Evolutionary conservation across 2,329 filamentous ascomycete genomes (phyloP), one percentile per base, ranked within the genome.

Genomic region (Orbilia oligospora): DNA sequence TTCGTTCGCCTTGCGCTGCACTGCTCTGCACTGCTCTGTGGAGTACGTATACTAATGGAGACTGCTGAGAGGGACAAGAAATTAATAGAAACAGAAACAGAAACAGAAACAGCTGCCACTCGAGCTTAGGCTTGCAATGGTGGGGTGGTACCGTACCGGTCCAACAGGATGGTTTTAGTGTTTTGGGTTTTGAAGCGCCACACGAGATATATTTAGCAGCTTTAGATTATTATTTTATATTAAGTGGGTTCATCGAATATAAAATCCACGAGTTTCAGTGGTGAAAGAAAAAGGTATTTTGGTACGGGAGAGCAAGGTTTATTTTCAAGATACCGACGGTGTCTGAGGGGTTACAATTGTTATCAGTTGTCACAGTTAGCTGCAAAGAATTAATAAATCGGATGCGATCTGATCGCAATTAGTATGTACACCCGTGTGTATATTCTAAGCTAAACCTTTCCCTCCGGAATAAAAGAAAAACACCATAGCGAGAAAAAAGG

Each of bases 171-270:
- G 70, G 22, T 38, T 36, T 53, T 33, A 44, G 38, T n/a, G 48
- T 66, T 41, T 36, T 63, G 61, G 63, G 36, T 53, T 18, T 36
- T 22, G 71, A 77, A 66, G 73, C 73, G 73, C 73, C 73, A 71
- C 73, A 61, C 63, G 73, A 77, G 73, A 68, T 77, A 77, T 77
- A 77, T 71, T 71, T 71, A 77, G 72, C 53, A 49, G 30, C 65
- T 49, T 64, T 66, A 76, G 72, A 70, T 76, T 76, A 24, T 49
- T 24, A 65, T 71, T 76, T 51, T 51, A 61, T 44, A 61, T 61
- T 61, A 61, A 61, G 56, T 44, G 56, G 36, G 36, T 61, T 61
- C 20, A 24, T 61, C 20, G 56, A 58, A 58, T 58, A 24, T 61
- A 61, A 44, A 36, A 44, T 44, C 9, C 36, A 27, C n/a, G 36